Evolutionary conservation across 371 early-diverging fungal genomes (phyloP).

Genomic region (Choanephora cucurbitarum): DNA sequence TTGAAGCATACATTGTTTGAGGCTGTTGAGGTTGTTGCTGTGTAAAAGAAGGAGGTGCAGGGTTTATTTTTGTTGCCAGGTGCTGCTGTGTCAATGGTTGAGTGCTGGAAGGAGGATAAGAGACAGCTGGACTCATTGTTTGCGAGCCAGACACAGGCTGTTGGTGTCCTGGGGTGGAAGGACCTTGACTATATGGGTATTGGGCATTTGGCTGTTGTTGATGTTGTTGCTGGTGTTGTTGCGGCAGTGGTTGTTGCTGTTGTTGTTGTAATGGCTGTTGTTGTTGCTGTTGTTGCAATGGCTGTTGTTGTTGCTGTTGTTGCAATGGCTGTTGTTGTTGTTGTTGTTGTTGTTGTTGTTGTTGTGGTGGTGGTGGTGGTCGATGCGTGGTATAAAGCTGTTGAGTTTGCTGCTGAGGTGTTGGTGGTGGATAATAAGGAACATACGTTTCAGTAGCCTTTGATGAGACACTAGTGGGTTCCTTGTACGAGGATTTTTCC

Average conservation of each 20-base stretch:
- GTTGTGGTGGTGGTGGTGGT: neutral
- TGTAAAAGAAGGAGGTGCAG: neutral
- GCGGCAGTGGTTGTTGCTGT: conserved; percentile 1
- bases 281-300: neutral
- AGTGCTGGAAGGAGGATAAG: neutral
- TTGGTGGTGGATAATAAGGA: conserved; percentile 21
- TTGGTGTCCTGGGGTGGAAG: neutral
- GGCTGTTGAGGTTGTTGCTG: neutral
- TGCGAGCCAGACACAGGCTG: neutral
- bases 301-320: neutral
- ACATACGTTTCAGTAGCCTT: neutral
- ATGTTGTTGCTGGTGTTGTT: neutral
- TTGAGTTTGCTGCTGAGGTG: conserved; percentile 4
- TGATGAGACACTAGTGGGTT: conserved; percentile 7
- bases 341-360: conserved; percentile 3
- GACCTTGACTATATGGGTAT: neutral
- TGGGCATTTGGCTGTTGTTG: conserved; percentile 3
- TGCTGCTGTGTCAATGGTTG: neutral
- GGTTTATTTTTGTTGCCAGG: neutral
- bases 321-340: neutral
- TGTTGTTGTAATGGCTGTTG: neutral
- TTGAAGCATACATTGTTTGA: neutral
- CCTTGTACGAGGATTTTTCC: conserved; percentile 12
- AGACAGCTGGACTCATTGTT: neutral
- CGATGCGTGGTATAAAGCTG: neutral